A percentile compares a stretch with the other conserved stretches of the same genome.
These are phyloP conservation scores for Boletus patriciae DNA, from an alignment of 768 basidiomycete genomes.

Conservation along the genomic window DNA sequence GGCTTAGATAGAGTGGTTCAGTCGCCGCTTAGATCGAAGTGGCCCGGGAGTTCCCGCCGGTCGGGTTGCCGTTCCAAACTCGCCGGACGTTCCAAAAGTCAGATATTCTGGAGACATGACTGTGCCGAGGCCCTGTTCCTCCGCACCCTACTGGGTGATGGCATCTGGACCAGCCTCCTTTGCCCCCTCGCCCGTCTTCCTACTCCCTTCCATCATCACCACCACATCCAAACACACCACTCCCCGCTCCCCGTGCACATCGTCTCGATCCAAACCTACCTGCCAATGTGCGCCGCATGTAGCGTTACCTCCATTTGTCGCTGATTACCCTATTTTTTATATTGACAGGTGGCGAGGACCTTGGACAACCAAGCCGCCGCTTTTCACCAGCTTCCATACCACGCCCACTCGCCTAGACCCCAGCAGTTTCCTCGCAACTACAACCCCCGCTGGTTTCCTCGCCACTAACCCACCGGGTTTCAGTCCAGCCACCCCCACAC, in stretches of 20 bases:
- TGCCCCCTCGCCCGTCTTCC: no score
- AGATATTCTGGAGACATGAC: no score
- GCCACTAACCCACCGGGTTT: background rate
- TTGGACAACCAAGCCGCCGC: constrained; percentile 27
- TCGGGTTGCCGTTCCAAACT: no score
- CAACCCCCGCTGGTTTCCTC: no score
- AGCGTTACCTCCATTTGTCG: constrained; percentile 11
- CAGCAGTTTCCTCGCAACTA: constrained; percentile 4
- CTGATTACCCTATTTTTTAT: constrained; percentile 4
- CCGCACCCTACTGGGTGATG: no score
- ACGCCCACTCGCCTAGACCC: background rate
- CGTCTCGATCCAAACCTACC: constrained; percentile 50
- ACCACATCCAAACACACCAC: no score
- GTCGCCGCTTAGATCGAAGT: no score
- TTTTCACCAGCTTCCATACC: background rate
- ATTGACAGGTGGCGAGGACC: constrained; percentile 12
- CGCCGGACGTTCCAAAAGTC: no score
- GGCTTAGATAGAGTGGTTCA: no score
- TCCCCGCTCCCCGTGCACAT: constrained; percentile 40
- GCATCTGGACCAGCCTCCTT: no score
- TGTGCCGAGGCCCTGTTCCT: no score
- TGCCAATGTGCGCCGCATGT: constrained; percentile 54
- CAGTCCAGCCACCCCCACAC: constrained; percentile 13
- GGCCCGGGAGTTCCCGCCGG: no score
- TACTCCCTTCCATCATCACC: constrained; percentile 20